These are phyloP conservation scores for Fusarium tanahbumbuense DNA, from an alignment of 2,329 filamentous ascomycete genomes.

Conservation along the genomic window DNA sequence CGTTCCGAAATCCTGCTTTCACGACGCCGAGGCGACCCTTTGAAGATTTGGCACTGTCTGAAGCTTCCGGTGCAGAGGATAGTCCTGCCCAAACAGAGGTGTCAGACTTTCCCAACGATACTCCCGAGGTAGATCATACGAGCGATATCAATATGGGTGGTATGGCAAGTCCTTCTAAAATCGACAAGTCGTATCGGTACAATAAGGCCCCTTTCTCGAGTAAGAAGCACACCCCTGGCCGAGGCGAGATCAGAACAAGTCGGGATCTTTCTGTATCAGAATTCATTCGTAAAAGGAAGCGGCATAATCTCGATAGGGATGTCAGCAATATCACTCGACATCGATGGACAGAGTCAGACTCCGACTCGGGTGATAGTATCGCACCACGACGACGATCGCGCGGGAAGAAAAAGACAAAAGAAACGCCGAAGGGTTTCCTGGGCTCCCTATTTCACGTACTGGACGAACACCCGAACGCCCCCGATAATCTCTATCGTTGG, in stretches of 20 bases:
- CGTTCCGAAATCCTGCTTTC: conserved; percentile 73
- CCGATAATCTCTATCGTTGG: conserved; percentile 70
- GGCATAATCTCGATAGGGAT: conserved; percentile 63
- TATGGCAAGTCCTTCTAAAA: conserved; percentile 60
- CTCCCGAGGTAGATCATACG: conserved; percentile 62
- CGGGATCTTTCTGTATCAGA: conserved; percentile 54
- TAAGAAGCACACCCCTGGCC: conserved; percentile 63
- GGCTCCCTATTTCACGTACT: conserved; percentile 63
- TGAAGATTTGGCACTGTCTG: conserved; percentile 65
- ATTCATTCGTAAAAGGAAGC: conserved; percentile 66
- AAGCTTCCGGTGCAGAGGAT: conserved; percentile 68
- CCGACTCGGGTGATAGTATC: conserved; percentile 60
- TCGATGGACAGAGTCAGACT: conserved; percentile 60
- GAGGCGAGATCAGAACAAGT: conserved; percentile 71
- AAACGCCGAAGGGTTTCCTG: conserved; percentile 46
- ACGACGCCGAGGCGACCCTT: conserved; percentile 70
- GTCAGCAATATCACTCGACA: conserved; percentile 63
- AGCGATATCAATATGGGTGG: conserved; percentile 57
- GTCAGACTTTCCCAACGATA: conserved; percentile 65
- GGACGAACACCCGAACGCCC: conserved; percentile 68
- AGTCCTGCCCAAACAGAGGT: conserved; percentile 70
- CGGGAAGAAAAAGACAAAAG: conserved; percentile 42
- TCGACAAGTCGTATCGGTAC: conserved; percentile 61
- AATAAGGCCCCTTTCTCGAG: conserved; percentile 54
- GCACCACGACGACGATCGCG: conserved; percentile 38